Base-by-base conservation (phyloP, 179 eudicot species). In the Silene noctiflora region DNA sequence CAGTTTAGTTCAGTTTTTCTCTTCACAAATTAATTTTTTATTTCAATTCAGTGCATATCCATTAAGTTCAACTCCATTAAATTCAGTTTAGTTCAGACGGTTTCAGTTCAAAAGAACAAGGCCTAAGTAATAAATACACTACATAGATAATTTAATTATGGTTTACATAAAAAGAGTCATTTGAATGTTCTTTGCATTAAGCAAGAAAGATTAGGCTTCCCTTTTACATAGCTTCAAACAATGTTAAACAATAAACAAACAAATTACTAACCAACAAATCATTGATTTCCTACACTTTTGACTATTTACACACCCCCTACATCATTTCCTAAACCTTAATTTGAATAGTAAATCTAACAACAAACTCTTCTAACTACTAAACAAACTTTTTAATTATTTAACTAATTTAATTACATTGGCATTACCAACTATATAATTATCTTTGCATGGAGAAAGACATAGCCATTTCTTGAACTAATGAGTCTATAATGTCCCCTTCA, bases 401-500 rank as follows among this genome's bases (percentile, higher is more conserved):
- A 39, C 46, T 39, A 39, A 11, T 80, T 39, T 39, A 39, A 39
- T 39, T 39, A 39, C 11, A 39, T 39, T 39, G 0, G 85, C 91
- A 39, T 39, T 39, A 8, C 46, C 46, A 39, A 39, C 46, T 39
- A 39, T 39, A 39, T 39, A 10, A 39, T 39, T 39, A 39, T 39
- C 46, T 39, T 39, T 39, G 46, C 46, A 39, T 39, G 46, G 46
- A 33, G 59, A 39, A 73, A 42, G 71, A 46, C 77, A 78, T 63
- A 22, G 76, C 82, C 22, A 85, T 78, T 64, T 90, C 94, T 66
- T 55, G 75, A 69, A 90, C 68, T 75, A 90, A 31, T 56, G 72
- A 60, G 6, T 84, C 87, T 76, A 87, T 27, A 31, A 91, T 81
- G 44, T 81, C 85, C 58, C 80, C 78, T 76, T 87, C 90, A 63